Percentiles rank a stretch among this genome's conserved stretches.
Evolutionary conservation across 139 green algal species (phyloP).

Genomic region (Protoeuglena noctilucae): DNA sequence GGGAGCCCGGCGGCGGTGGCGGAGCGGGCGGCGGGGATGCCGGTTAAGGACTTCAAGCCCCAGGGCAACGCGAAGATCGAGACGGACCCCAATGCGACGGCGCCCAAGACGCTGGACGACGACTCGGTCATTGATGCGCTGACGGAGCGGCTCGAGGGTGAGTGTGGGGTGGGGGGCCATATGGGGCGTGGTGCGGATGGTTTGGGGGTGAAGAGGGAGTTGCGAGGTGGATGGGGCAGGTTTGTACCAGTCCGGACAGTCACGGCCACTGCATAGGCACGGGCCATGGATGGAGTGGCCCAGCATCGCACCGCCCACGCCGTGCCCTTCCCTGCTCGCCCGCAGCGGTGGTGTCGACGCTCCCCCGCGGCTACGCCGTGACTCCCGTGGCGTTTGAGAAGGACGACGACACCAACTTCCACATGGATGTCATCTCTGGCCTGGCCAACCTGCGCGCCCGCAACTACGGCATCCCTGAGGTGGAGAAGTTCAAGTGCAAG

Average conservation of each 20-base stretch:
- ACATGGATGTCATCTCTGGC: slow-evolving; percentile 89
- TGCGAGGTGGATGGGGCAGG: too few species aligned
- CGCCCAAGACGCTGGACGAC: slow-evolving; percentile 28
- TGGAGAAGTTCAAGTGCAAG: slow-evolving; percentile 90
- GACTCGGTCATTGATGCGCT: slow-evolving; percentile 51
- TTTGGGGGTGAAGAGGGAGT: too few species aligned
- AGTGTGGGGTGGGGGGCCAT: slow-evolving; percentile 2
- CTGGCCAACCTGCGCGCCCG: slow-evolving; percentile 95
- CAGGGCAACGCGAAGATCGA: slow-evolving; percentile 85
- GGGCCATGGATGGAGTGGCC: too few species aligned
- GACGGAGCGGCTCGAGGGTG: slow-evolving; percentile 24
- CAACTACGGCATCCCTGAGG: slow-evolving; percentile 69
- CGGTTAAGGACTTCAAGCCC: slow-evolving; percentile 59
- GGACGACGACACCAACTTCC: slow-evolving; percentile 94
- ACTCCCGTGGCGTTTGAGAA: slow-evolving; percentile 75
- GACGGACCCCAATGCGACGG: slow-evolving; percentile 83
- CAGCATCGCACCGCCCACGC: too few species aligned
- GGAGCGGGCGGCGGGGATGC: slow-evolving; percentile 32
- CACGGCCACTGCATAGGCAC: too few species aligned
- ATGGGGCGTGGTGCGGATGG: neutral
- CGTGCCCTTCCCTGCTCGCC: too few species aligned
- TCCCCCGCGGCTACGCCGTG: slow-evolving; percentile 43
- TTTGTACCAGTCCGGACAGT: too few species aligned
- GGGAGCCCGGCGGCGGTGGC: slow-evolving; percentile 27
- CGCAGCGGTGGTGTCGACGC: slow-evolving; percentile 9